A percentile compares a stretch with the other conserved stretches of the same genome.
These are phyloP conservation scores for Chlamydomonas reinhardtii DNA, from an alignment of 163 green algal species.

Conservation along the genomic window DNA sequence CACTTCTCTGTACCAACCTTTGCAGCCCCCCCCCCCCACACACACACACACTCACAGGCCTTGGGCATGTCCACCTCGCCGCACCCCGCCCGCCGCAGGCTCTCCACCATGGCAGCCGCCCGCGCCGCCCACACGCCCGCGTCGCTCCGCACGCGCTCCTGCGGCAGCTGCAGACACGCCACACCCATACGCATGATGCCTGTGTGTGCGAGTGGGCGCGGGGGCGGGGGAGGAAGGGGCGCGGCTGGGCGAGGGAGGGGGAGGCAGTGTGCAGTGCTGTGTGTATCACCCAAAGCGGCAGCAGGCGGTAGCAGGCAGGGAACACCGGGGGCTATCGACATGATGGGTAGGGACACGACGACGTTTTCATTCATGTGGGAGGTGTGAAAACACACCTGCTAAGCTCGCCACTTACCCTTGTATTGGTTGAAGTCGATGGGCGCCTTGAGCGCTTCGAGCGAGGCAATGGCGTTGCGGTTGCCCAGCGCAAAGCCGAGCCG, in stretches of 20 bases:
- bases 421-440: slow-evolving; percentile 70
- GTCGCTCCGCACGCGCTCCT: slow-evolving; percentile 37
- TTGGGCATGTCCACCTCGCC: neutral
- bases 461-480: slow-evolving; percentile 56
- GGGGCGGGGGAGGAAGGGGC: neutral
- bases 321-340: too few species aligned
- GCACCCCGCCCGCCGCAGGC: neutral
- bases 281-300: too few species aligned
- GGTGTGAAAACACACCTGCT: too few species aligned
- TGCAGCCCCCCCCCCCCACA: too few species aligned
- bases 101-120: neutral
- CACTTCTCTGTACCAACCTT: too few species aligned
- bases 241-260: neutral
- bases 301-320: too few species aligned
- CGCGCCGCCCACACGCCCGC: slow-evolving; percentile 31
- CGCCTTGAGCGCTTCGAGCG: slow-evolving; percentile 69
- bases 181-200: slow-evolving; percentile 71
- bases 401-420: slow-evolving; percentile 29
- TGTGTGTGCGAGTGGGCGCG: neutral
- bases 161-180: slow-evolving; percentile 60
- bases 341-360: too few species aligned
- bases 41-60: too few species aligned
- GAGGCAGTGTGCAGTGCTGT: too few species aligned
- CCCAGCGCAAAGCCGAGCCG: slow-evolving; percentile 53
- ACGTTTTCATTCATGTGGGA: too few species aligned